A percentile compares a stretch with the other conserved stretches of the same genome.
These are phyloP conservation scores for Pleurotus pulmonarius DNA, from an alignment of 768 basidiomycete species.

Conservation along the genomic window DNA sequence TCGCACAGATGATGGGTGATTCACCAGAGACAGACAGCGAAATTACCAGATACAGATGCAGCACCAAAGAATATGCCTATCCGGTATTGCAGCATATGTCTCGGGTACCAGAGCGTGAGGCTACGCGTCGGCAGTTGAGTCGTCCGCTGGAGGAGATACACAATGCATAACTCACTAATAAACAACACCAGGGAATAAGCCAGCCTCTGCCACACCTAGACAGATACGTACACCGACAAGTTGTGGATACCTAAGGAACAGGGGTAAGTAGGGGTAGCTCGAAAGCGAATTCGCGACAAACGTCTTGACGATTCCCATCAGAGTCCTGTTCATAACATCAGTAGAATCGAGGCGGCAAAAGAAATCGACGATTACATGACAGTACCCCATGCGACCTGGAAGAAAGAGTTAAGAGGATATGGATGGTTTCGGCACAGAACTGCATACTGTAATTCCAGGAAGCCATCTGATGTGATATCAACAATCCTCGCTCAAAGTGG, in stretches of 20 bases:
- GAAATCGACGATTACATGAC: conserved; percentile 42
- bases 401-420: no score
- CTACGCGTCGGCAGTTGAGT: conserved; percentile 21
- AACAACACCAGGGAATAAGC: conserved; percentile 69
- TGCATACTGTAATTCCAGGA: conserved; percentile 64
- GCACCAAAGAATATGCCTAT: conserved; percentile 65
- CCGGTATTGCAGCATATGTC: conserved; percentile 55
- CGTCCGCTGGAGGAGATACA: background rate
- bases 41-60: conserved; percentile 52
- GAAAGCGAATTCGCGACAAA: conserved; percentile 15
- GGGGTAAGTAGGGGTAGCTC: background rate
- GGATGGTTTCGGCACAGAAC: no score
- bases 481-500: background rate
- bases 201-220: conserved; percentile 66
- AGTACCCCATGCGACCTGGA: conserved; percentile 59
- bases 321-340: conserved; percentile 32
- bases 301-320: conserved; percentile 70
- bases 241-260: conserved; percentile 47
- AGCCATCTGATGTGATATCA: conserved; percentile 43
- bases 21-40: background rate
- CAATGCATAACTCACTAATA: conserved; percentile 51
- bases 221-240: conserved; percentile 55
- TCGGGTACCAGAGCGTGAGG: conserved; percentile 67
- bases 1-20: background rate
- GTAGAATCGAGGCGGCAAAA: background rate